Base-by-base conservation (phyloP, 441 rosid species). In the Pelargonium fulgidum region DNA sequence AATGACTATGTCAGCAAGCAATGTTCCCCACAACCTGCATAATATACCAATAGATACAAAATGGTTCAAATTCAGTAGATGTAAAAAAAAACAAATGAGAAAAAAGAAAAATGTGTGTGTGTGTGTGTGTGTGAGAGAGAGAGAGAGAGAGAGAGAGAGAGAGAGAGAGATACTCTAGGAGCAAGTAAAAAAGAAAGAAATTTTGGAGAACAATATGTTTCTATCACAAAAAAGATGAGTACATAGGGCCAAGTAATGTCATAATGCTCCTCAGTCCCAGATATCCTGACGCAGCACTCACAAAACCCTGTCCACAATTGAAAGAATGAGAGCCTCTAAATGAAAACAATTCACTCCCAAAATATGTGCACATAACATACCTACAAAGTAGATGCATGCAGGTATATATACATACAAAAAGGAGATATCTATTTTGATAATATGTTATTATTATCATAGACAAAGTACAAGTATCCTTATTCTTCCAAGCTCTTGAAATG, bases 1-100 rank as follows among this genome's bases (percentile, higher is more conserved):
- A 86, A 91, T 93, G 33, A 93, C 97, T 63, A 91, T 79, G 75
- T 93, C 99, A 36, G 99, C 97, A 54, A 93, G 80, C 70, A 93
- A 84, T 45, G 97, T 88, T 68, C 99, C 97, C 99, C 97, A 93
- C 78, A 93, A 71, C 87, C 97, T 93, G 89, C 76, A 82, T 11
- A 68, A 64, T 20, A 64, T 8, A 59, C 22, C 41, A 67, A 65
- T 16, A 56, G 12, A 56, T 56, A 56, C 11, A 17, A 56, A 8
- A 56, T 56, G 62, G 62, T 8, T 56, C 62, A 17, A 56, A 16
- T 7, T 17, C 62, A 56, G 26, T 29, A 56, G 7, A n/a, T 50
- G 58, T 16, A 50, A 50, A 16, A 11, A 56, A 29, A 29, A 29
- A 3, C 0, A 29, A 3, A 3, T 3, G 36, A 29, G 4, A 29